phyloP scores from a whole-genome alignment of 441 rosid species.

The Populus hybrid region DNA sequence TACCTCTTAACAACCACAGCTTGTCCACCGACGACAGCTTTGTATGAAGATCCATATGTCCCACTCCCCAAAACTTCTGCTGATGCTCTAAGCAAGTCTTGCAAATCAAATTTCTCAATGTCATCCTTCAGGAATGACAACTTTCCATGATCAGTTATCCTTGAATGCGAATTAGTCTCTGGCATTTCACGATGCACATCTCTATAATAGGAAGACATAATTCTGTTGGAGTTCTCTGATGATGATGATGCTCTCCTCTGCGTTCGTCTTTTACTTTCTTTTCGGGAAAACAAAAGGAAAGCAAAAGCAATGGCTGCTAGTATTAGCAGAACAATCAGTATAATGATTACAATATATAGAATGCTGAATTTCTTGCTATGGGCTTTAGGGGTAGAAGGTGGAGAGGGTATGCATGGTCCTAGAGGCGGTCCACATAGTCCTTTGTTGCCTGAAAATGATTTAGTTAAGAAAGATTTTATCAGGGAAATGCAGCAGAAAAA shows the following conservation, averaged over 20 bases:
- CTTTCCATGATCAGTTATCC: slow-evolving; percentile 39
- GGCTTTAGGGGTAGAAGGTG: slow-evolving; percentile 6
- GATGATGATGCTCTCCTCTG: neutral
- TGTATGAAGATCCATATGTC: slow-evolving; percentile 89
- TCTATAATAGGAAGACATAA: slow-evolving; percentile 1
- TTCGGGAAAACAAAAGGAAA: slow-evolving; percentile 14
- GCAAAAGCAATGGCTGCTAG: slow-evolving; percentile 20
- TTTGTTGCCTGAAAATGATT: slow-evolving; percentile 53
- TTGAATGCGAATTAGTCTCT: slow-evolving; percentile 2
- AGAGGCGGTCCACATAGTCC: slow-evolving; percentile 63
- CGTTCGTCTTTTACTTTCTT: slow-evolving; percentile 6
- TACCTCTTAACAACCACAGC: slow-evolving; percentile 84
- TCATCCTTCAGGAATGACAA: slow-evolving; percentile 57
- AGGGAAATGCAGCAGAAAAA: neutral
- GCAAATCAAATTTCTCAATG: slow-evolving; percentile 59
- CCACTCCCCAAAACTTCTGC: slow-evolving; percentile 97
- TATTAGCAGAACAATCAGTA: slow-evolving; percentile 21
- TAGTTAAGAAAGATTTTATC: neutral
- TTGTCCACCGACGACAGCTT: slow-evolving; percentile 47
- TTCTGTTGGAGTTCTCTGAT: slow-evolving; percentile 16
- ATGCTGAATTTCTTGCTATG: slow-evolving; percentile 9
- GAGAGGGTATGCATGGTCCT: slow-evolving; percentile 25
- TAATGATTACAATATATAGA: slow-evolving; percentile 20
- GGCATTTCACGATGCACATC: slow-evolving; percentile 1
- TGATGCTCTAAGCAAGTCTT: slow-evolving; percentile 74